Evolutionary conservation across 1,284 basidiomycete species (phyloP).

Genomic region (Moesziomyces globuligerus): DNA sequence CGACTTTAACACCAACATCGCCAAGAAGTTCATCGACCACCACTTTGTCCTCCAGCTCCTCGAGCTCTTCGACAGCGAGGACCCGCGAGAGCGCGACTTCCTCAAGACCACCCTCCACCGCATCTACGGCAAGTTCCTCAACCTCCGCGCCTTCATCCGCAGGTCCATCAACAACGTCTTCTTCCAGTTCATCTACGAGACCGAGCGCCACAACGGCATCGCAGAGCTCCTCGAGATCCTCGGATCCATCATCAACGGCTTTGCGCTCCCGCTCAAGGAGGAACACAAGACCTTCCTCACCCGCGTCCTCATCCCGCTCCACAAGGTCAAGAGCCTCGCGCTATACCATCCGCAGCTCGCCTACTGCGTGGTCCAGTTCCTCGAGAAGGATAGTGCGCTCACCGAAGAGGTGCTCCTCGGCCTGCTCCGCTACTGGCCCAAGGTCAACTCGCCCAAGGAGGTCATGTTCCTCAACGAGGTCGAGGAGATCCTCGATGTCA

Average conservation of each 20-base stretch:
- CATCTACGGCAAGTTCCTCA: slow-evolving; percentile 99
- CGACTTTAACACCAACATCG: slow-evolving; percentile 97
- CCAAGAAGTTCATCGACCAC: slow-evolving; percentile 98
- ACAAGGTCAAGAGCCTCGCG: slow-evolving; percentile 96
- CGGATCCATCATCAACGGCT: slow-evolving; percentile 99
- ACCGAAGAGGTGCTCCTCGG: slow-evolving; percentile 97
- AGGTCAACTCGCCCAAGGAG: slow-evolving; percentile 99
- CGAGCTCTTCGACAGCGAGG: slow-evolving; percentile 98
- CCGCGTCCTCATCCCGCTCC: slow-evolving; percentile 92
- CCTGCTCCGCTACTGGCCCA: slow-evolving; percentile 96
- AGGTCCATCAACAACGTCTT: slow-evolving; percentile 99
- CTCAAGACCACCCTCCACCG: slow-evolving; percentile 98
- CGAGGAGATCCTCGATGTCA: slow-evolving; percentile 98
- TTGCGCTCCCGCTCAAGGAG: slow-evolving; percentile 96
- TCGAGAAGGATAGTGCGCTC: slow-evolving; percentile 92
- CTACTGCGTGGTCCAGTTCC: slow-evolving; percentile 98
- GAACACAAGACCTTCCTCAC: slow-evolving; percentile 99
- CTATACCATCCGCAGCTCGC: slow-evolving; percentile 98
- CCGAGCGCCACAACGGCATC: slow-evolving; percentile 98
- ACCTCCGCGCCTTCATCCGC: slow-evolving; percentile 96
- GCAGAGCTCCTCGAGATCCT: slow-evolving; percentile 98
- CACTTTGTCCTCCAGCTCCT: slow-evolving; percentile 91
- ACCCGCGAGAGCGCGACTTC: slow-evolving; percentile 98
- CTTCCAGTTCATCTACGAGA: slow-evolving; percentile 98
- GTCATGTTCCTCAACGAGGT: slow-evolving; percentile 99